Conservation (phyloP, 2,329 filamentous ascomycete species). For the Amylocarpus encephaloides region DNA sequence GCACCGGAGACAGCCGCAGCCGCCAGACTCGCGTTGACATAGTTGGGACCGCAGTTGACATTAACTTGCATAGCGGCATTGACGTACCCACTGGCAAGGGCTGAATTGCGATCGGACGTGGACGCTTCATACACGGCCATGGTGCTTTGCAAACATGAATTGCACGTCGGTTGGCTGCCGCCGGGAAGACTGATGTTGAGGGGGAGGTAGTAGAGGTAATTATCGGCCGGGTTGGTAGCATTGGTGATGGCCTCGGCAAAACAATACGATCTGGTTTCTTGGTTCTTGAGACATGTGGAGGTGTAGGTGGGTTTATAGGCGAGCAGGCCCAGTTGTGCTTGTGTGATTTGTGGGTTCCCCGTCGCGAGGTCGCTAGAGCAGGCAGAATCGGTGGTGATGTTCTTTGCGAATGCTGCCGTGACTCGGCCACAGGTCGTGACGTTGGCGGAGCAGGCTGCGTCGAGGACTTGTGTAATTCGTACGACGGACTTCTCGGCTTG, state of each 20-base stretch:
- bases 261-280: conserved; percentile 61
- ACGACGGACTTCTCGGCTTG: conserved; percentile 64
- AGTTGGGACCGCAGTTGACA: conserved; percentile 51
- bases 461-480: conserved; percentile 69
- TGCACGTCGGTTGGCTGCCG: conserved; percentile 66
- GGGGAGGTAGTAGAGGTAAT: conserved; percentile 80
- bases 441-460: conserved; percentile 68
- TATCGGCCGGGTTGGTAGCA: conserved; percentile 58
- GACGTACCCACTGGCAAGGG: conserved; percentile 63
- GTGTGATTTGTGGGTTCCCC: conserved; percentile 62
- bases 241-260: conserved; percentile 84
- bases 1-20: conserved; percentile 14
- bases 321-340: conserved; percentile 69
- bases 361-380: conserved; percentile 66
- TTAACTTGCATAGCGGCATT: conserved; percentile 69
- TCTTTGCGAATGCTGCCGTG: conserved; percentile 57
- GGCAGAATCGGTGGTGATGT: conserved; percentile 55
- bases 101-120: conserved; percentile 57
- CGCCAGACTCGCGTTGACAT: conserved; percentile 49
- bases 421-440: conserved; percentile 57
- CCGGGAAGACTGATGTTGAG: conserved; percentile 66
- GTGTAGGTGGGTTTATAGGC: conserved; percentile 74
- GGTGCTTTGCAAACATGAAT: conserved; percentile 66
- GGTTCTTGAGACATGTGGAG: conserved; percentile 71
- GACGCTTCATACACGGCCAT: conserved; percentile 75